These are phyloP conservation scores for Phylloporus sp. DNA, from an alignment of 1,284 basidiomycete species.

Conservation along the genomic window DNA sequence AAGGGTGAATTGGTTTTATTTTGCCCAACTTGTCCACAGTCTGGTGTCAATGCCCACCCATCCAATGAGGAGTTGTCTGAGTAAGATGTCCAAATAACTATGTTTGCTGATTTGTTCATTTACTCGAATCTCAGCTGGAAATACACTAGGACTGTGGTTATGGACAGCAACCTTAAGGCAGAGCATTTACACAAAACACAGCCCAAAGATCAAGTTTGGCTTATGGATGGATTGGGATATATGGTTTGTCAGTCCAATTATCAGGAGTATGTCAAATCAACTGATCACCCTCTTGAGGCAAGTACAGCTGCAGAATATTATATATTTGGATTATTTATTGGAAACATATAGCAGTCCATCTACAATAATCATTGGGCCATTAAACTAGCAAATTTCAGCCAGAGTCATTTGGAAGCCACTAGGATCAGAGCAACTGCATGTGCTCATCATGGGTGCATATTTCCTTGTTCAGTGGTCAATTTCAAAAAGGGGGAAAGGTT, in stretches of 20 bases:
- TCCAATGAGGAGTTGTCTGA: not conserved
- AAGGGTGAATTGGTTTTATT: not conserved
- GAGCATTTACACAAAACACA: not conserved
- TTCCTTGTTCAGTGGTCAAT: conserved; percentile 3
- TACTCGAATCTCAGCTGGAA: too few species aligned
- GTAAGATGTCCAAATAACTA: not conserved
- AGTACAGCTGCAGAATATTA: too few species aligned
- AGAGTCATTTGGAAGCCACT: conserved; percentile 13
- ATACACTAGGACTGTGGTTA: too few species aligned
- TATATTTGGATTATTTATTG: not conserved
- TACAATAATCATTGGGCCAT: conserved; percentile 23
- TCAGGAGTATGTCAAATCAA: not conserved
- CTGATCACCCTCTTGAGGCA: not conserved
- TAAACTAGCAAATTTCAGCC: conserved; percentile 6
- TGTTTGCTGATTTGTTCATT: too few species aligned
- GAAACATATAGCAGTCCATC: not conserved
- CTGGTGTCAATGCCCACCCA: not conserved
- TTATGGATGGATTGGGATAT: conserved; percentile 16
- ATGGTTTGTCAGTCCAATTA: conserved; percentile 4
- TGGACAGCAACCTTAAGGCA: not conserved
- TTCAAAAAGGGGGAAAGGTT: conserved; percentile 1
- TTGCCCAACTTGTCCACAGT: not conserved
- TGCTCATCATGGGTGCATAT: conserved; percentile 8
- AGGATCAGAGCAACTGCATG: conserved; percentile 7
- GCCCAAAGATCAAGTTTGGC: conserved; percentile 8